Conservation (phyloP, 1,284 basidiomycete species). For the Fistulinella cinereoalba region DNA sequence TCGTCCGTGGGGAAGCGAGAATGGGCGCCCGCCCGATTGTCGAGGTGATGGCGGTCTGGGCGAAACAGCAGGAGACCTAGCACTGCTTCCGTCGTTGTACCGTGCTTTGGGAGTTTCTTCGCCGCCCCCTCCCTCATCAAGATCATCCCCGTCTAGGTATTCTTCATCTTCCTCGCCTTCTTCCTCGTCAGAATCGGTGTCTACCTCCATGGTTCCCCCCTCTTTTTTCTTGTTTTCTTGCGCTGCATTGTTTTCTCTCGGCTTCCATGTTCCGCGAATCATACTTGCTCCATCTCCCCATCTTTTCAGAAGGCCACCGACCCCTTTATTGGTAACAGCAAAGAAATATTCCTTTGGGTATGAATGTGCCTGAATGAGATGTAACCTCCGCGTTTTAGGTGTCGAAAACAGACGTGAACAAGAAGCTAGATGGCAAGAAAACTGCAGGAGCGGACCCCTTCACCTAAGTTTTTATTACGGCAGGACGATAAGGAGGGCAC, state of each 20-base stretch:
- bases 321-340: conserved; percentile 83
- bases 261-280: conserved; percentile 68
- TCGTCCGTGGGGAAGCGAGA: conserved; percentile 16
- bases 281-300: conserved; percentile 82
- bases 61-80: conserved; percentile 24
- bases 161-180: conserved; percentile 21
- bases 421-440: conserved; percentile 71
- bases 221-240: conserved; percentile 16
- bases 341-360: conserved; percentile 90
- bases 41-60: conserved; percentile 19
- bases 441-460: conserved; percentile 48
- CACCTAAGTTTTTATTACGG: conserved; percentile 3
- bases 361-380: conserved; percentile 77
- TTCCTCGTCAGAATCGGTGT: conserved; percentile 31
- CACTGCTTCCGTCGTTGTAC: conserved; percentile 12
- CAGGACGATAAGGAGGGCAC: conserved; percentile 32
- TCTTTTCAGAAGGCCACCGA: conserved; percentile 67
- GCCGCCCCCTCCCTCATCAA: conserved; percentile 23
- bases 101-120: conserved; percentile 30
- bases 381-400: conserved; percentile 76
- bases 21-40: conserved; percentile 7
- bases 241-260: conserved; percentile 32
- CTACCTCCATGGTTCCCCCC: conserved; percentile 26
- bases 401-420: conserved; percentile 67
- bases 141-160: conserved; percentile 27